Evolutionary conservation across 129 eudicot species (phyloP), one percentile per base, ranked within the genome.

Genomic region (Saposhnikovia divaricata): DNA sequence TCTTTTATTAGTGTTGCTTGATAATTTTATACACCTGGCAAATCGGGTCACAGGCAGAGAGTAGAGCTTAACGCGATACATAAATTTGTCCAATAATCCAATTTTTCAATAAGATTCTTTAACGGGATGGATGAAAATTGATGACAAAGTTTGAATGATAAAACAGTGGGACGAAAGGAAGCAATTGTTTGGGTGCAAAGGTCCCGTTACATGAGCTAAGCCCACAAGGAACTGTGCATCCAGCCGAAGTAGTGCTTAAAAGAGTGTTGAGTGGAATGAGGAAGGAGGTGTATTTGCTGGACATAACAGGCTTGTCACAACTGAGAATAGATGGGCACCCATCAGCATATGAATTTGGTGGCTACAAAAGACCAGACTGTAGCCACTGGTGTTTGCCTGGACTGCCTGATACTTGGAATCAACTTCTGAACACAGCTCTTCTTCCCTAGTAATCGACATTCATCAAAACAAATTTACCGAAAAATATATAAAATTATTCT

Each of bases 341-440:
- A 21, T 80, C 84, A 5, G 79, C 77, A 9, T 87, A 81, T 31
- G 90, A 84, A 6, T 39, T 75, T 9, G 82, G 83, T 23, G 76
- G 81, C 4, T 81, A 50, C n/a, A 55, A 51, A 3, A 28, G 21
- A 50, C 45, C 75, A 15, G 90, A 87, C 39, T 87, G 90, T 59
- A 81, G 82, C 63, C 90, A 87, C 61, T 87, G 90, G 90, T 87
- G 90, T 38, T 81, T 84, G 21, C 50, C 90, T 21, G 90, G 90
- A 39, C 82, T 87, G 19, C 87, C 87, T 23, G 90, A 87, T 73
- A 80, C 75, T 10, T 87, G 90, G 90, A 87, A 87, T 74, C 85
- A 84, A n/a, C 81, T 87, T 34, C 80, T 87, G 0, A 79, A 79
- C 37, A 79, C 84, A 39, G 21, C 77, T 69, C 72, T 82, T 55